Evolutionary conservation across 441 rosid species (phyloP).

Genomic region (Biscutella auriculata): DNA sequence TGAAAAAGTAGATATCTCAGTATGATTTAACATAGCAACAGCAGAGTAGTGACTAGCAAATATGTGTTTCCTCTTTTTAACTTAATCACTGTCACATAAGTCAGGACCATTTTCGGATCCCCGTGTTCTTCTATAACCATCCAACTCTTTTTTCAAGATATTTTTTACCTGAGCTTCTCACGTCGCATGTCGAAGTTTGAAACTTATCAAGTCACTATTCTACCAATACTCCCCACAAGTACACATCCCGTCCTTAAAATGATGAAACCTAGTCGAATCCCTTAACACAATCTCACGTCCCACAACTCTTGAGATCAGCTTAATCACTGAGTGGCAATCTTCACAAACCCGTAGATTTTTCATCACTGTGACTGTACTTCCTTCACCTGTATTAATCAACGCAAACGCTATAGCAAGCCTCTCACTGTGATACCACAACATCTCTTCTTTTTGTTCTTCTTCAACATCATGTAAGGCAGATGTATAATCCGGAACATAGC

Average conservation of each 20-base stretch:
- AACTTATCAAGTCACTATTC: not conserved
- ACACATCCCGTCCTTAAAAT: constrained; percentile 38
- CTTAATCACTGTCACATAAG: not conserved
- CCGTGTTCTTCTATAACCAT: too few relatives aligned
- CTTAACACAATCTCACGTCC: constrained; percentile 38
- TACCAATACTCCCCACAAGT: constrained; percentile 65
- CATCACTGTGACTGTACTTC: constrained; percentile 42
- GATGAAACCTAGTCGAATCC: constrained; percentile 43
- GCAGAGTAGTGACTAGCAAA: too few relatives aligned
- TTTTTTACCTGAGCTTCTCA: not conserved
- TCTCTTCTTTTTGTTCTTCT: constrained; percentile 56
- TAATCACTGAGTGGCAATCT: constrained; percentile 50
- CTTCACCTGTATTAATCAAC: constrained; percentile 35
- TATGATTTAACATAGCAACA: too few relatives aligned
- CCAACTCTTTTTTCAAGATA: not conserved
- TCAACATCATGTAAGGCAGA: constrained; percentile 53
- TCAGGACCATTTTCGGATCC: not conserved
- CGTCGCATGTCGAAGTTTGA: not conserved
- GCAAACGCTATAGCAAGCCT: constrained; percentile 60
- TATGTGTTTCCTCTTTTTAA: too few relatives aligned
- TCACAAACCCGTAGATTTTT: constrained; percentile 59
- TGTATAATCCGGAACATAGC: constrained; percentile 42
- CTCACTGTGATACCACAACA: constrained; percentile 47
- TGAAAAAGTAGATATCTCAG: too few relatives aligned
- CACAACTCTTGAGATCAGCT: constrained; percentile 35